phyloP scores from a whole-genome alignment of 2,329 filamentous ascomycete species.

The Cladophialophora psammophila region DNA sequence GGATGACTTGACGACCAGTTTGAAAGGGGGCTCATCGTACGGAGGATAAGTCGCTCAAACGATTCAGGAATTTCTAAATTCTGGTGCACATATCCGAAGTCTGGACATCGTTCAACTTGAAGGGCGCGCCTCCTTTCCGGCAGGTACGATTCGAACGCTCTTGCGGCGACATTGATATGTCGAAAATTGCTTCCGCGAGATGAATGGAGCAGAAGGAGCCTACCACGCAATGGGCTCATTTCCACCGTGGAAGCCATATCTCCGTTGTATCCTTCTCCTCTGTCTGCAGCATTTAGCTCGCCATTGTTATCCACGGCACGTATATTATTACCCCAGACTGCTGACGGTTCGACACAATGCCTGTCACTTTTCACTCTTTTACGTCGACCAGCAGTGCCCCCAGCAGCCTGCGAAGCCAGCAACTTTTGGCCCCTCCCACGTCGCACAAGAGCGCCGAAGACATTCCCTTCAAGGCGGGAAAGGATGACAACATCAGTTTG shows the following conservation, averaged over 20 bases:
- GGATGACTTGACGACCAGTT: slow-evolving; percentile 12
- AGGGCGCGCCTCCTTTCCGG: neutral
- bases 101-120: neutral
- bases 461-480: slow-evolving; percentile 35
- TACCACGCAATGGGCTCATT: neutral
- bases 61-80: slow-evolving; percentile 14
- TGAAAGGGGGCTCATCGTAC: neutral
- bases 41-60: neutral
- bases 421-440: slow-evolving; percentile 34
- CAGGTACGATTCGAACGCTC: neutral
- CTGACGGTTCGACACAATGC: slow-evolving; percentile 17
- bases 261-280: neutral
- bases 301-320: slow-evolving; percentile 19
- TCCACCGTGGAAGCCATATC: neutral
- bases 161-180: neutral
- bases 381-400: slow-evolving; percentile 17
- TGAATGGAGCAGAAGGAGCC: neutral
- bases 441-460: slow-evolving; percentile 30
- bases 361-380: slow-evolving; percentile 21
- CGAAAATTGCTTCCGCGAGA: neutral
- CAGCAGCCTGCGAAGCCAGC: slow-evolving; percentile 26
- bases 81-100: slow-evolving; percentile 6
- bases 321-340: slow-evolving; percentile 11
- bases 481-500: slow-evolving; percentile 32
- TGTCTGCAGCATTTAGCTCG: slow-evolving; percentile 2